phyloP scores from a whole-genome alignment of 1,139 yeast species.

The Dujonia santamariae region DNA sequence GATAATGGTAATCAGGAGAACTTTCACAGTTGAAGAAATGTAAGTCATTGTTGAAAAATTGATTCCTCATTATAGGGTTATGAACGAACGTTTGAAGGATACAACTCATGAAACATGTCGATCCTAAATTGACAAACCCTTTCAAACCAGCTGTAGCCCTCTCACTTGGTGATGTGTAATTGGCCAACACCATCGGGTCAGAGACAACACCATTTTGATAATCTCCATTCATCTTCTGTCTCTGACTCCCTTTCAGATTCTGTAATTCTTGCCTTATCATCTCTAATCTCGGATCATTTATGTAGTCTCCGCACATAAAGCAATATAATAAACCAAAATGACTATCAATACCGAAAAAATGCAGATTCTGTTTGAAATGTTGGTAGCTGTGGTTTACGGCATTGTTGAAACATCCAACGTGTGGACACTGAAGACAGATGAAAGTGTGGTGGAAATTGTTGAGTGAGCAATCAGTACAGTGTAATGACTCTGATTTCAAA shows the following conservation, averaged over 20 bases:
- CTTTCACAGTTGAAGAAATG: constrained; percentile 42
- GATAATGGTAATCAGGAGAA: constrained; percentile 14
- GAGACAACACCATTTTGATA: background rate
- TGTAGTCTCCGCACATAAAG: constrained; percentile 71
- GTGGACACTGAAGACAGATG: constrained; percentile 79
- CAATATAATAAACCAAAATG: constrained; percentile 64
- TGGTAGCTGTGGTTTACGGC: constrained; percentile 54
- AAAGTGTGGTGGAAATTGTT: constrained; percentile 52
- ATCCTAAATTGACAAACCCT: constrained; percentile 91
- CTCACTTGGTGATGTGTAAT: constrained; percentile 47
- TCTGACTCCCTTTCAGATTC: constrained; percentile 1
- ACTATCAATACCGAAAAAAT: constrained; percentile 70
- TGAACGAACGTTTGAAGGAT: constrained; percentile 83
- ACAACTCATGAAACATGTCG: constrained; percentile 95
- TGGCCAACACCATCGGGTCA: constrained; percentile 5
- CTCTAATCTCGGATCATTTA: constrained; percentile 59
- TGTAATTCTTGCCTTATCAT: constrained; percentile 39
- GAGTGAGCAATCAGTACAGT: constrained; percentile 49
- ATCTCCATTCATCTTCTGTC: no score
- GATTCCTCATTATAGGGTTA: constrained; percentile 78
- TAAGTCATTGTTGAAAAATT: constrained; percentile 66
- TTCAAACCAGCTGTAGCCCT: constrained; percentile 72
- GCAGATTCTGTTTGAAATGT: constrained; percentile 64
- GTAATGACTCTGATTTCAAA: constrained; percentile 41
- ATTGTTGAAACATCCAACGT: constrained; percentile 63